Conservation (phyloP, 192 early-diverging fungal genomes). For the Allomyces arbusculus region DNA sequence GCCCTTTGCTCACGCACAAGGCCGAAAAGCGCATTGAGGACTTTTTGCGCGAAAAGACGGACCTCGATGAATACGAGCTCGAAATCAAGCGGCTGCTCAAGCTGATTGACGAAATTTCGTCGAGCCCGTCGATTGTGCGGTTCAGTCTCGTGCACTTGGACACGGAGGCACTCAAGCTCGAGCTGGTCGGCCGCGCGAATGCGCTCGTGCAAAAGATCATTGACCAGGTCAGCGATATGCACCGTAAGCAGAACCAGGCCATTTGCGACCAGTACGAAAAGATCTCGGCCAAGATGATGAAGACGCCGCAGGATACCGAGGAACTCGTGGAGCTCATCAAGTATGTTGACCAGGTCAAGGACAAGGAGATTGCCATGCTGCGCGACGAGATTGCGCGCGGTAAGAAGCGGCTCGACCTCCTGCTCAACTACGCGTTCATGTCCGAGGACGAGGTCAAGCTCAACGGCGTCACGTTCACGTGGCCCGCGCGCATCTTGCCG, state of each 20-base stretch:
- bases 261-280: constrained; percentile 41
- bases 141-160: constrained; percentile 38
- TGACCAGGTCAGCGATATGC: constrained; percentile 37
- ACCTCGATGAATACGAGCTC: constrained; percentile 34
- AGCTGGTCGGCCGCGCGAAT: constrained; percentile 32
- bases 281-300: constrained; percentile 11
- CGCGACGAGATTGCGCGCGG: constrained; percentile 27
- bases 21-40: constrained; percentile 44
- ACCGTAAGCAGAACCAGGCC: constrained; percentile 28
- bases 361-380: constrained; percentile 13
- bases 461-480: constrained; percentile 38
- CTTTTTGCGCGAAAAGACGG: constrained; percentile 39
- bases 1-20: constrained; percentile 33
- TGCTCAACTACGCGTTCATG: constrained; percentile 33
- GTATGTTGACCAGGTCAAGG: constrained; percentile 14
- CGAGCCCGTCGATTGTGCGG: constrained; percentile 25
- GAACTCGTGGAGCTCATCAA: constrained; percentile 20
- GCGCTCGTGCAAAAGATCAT: constrained; percentile 32
- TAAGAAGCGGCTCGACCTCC: constrained; percentile 20
- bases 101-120: constrained; percentile 28
- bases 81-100: constrained; percentile 44
- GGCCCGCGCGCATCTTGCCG: constrained; percentile 30
- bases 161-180: constrained; percentile 32
- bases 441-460: constrained; percentile 31
- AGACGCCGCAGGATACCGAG: constrained; percentile 8